These are phyloP conservation scores for Aspergillus panamensis DNA, from an alignment of 495 filamentous ascomycete genomes.

Conservation along the genomic window DNA sequence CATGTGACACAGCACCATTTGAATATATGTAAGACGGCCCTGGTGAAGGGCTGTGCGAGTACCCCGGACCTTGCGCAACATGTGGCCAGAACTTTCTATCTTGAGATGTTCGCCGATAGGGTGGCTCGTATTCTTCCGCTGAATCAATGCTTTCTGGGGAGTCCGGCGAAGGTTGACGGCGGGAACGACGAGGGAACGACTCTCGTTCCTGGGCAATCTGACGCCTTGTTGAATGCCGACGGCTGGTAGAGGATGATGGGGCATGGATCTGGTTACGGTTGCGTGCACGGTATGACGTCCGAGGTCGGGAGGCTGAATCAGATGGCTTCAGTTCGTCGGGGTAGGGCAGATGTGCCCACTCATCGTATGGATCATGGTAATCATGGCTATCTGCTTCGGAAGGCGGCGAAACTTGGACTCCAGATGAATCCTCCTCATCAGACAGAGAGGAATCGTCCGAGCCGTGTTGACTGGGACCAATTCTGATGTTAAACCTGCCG, in stretches of 20 bases:
- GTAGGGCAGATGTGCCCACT: slow-evolving; percentile 50
- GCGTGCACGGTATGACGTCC: slow-evolving; percentile 45
- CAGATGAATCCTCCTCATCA: slow-evolving; percentile 56
- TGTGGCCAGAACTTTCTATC: slow-evolving; percentile 39
- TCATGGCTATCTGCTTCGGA: slow-evolving; percentile 50
- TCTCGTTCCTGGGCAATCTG: slow-evolving; percentile 39
- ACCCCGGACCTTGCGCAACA: slow-evolving; percentile 37
- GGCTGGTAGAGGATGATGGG: slow-evolving; percentile 42
- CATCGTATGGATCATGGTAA: slow-evolving; percentile 47
- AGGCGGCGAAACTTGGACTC: slow-evolving; percentile 46
- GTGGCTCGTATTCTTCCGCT: slow-evolving; percentile 44
- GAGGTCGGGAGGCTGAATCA: slow-evolving; percentile 74
- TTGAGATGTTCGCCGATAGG: slow-evolving; percentile 34
- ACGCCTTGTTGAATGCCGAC: slow-evolving; percentile 41
- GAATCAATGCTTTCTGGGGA: slow-evolving; percentile 53
- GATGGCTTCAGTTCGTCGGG: slow-evolving; percentile 71
- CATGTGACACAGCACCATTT: slow-evolving; percentile 27
- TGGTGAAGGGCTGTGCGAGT: slow-evolving; percentile 48
- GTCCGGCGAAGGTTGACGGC: slow-evolving; percentile 50
- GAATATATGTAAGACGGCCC: slow-evolving; percentile 39
- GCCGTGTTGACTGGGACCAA: slow-evolving; percentile 40
- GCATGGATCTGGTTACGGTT: slow-evolving; percentile 35
- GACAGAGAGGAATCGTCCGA: slow-evolving; percentile 43
- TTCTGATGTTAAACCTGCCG: slow-evolving; percentile 49
- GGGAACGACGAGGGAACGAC: slow-evolving; percentile 36